Percentiles rank a stretch among this genome's conserved stretches.
phyloP scores from a whole-genome alignment of 345 rosid species.

The Citrus maxima region DNA sequence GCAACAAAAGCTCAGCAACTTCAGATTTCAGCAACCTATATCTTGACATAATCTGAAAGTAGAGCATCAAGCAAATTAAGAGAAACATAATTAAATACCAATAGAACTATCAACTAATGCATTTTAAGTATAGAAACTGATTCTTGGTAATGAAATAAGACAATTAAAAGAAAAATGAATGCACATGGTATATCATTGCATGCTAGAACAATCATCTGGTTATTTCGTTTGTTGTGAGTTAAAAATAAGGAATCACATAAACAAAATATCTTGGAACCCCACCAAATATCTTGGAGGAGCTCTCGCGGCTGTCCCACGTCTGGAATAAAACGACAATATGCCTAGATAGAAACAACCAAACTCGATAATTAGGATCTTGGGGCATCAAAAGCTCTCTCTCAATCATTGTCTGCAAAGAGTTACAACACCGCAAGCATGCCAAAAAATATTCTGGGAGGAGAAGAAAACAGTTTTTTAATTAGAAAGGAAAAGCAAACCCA shows the following conservation, averaged over 20 bases:
- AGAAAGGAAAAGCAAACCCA: too few species aligned
- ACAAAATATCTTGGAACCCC: constrained; percentile 23
- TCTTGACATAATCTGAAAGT: constrained; percentile 80
- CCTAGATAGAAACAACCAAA: constrained; percentile 59
- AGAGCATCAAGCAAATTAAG: constrained; percentile 14
- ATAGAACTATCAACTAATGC: not conserved
- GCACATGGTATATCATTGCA: not conserved
- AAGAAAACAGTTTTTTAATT: not conserved
- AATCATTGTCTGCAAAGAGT: constrained; percentile 62
- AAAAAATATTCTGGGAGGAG: not conserved
- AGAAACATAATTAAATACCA: constrained; percentile 5
- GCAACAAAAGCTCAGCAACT: constrained; percentile 83
- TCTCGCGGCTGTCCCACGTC: constrained; percentile 94
- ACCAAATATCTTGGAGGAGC: constrained; percentile 88
- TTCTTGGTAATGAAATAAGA: not conserved
- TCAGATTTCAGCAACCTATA: constrained; percentile 75
- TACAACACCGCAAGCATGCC: not conserved
- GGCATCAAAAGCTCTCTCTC: constrained; percentile 62
- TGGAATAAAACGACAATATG: constrained; percentile 78
- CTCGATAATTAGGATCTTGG: constrained; percentile 84
- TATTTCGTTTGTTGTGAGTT: not conserved
- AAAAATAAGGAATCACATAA: not conserved
- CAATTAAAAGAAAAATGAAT: not conserved
- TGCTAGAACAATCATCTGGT: not conserved
- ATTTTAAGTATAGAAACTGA: constrained; percentile 8